phyloP scores from a whole-genome alignment of 345 rosid genomes.

The Barbarea vulgaris region DNA sequence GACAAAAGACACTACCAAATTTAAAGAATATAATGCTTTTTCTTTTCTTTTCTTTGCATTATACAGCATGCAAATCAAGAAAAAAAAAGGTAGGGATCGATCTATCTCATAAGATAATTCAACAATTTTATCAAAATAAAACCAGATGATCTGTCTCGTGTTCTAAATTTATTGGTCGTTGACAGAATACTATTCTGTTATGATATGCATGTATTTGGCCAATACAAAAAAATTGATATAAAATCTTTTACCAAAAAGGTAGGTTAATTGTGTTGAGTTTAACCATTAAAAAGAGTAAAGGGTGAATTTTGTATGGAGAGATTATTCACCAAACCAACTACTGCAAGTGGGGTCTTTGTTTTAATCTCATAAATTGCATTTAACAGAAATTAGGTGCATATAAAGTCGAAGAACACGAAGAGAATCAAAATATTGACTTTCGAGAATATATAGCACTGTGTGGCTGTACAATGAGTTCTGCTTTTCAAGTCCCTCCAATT shows the following conservation, averaged over 20 bases:
- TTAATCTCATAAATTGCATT: constrained; percentile 12
- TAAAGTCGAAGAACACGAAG: constrained; percentile 18
- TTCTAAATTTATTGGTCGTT: background rate
- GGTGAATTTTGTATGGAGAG: constrained; percentile 25
- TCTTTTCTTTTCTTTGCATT: constrained; percentile 31
- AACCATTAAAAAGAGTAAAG: constrained; percentile 17
- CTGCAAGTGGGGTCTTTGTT: constrained; percentile 33
- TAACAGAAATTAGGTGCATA: constrained; percentile 33
- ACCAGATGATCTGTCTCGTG: background rate
- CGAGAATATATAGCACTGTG: constrained; percentile 3
- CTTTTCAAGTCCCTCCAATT: constrained; percentile 16
- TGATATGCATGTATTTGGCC: constrained; percentile 1
- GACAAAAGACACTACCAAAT: constrained; percentile 37
- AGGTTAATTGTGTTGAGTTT: constrained; percentile 25
- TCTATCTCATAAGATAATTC: constrained; percentile 19
- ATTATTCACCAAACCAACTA: constrained; percentile 41
- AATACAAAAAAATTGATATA: background rate
- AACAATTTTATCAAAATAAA: background rate
- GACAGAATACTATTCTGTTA: background rate
- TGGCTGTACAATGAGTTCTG: constrained; percentile 8
- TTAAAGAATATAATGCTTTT: constrained; percentile 39
- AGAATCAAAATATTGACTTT: constrained; percentile 14
- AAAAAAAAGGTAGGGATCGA: constrained; percentile 18
- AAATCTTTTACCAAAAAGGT: constrained; percentile 19
- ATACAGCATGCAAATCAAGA: constrained; percentile 37